A percentile compares a stretch with the other conserved stretches of the same genome.
Conservation (phyloP, 148 eudicot genomes). For the Rhododendron simsii region DNA sequence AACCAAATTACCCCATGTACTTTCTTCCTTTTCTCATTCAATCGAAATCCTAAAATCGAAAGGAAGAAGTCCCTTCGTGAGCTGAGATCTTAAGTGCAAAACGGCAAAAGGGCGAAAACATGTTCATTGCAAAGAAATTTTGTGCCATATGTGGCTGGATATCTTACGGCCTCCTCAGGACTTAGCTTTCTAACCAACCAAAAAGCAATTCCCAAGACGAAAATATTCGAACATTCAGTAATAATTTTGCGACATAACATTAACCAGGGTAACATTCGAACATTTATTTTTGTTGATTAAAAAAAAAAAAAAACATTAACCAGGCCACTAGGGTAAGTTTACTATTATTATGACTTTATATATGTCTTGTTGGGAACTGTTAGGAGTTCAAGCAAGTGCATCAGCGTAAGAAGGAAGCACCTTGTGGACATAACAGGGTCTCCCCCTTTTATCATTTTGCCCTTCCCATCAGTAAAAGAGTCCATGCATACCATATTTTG, state of each 20-base stretch:
- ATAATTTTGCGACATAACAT: too few relatives aligned
- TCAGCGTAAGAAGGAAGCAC: constrained; percentile 53
- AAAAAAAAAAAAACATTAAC: background rate
- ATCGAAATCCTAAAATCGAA: too few relatives aligned
- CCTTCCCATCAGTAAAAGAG: constrained; percentile 35
- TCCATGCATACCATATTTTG: constrained; percentile 74
- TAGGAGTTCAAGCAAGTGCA: constrained; percentile 48
- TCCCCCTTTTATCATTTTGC: constrained; percentile 53
- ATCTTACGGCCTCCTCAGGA: background rate
- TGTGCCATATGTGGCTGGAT: background rate
- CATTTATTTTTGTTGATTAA: background rate
- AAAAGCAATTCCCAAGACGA: background rate
- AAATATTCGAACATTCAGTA: too few relatives aligned
- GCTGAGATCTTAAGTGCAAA: background rate
- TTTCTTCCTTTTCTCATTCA: too few relatives aligned
- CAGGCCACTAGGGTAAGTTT: background rate
- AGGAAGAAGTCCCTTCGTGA: too few relatives aligned
- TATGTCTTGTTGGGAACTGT: background rate
- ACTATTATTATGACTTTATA: background rate
- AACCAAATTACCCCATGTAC: too few relatives aligned
- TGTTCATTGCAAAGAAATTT: background rate
- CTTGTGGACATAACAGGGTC: constrained; percentile 58
- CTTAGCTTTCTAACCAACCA: background rate
- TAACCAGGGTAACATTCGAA: background rate
- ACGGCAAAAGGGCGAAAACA: background rate